phyloP scores from a whole-genome alignment of 2,329 filamentous ascomycete species.

The Aspergillus calidoustus region DNA sequence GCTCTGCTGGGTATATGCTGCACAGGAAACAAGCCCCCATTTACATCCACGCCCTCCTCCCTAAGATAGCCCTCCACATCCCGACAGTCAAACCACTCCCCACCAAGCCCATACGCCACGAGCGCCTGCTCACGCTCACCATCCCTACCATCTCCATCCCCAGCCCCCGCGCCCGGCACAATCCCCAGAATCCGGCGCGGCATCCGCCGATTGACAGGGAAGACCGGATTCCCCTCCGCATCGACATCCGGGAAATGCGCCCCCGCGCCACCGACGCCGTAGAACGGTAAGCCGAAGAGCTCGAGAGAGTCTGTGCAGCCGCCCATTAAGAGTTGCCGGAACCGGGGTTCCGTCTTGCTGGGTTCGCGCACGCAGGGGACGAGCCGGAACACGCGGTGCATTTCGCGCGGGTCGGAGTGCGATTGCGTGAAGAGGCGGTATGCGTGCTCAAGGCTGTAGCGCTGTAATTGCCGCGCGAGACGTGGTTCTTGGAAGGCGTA shows the following conservation, averaged over 20 bases:
- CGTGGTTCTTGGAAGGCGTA: slow-evolving; percentile 68
- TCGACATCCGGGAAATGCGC: slow-evolving; percentile 61
- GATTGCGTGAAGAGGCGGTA: slow-evolving; percentile 58
- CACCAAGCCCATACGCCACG: slow-evolving; percentile 23
- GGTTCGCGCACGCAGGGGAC: slow-evolving; percentile 61
- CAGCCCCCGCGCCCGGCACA: background rate
- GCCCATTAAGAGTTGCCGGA: slow-evolving; percentile 45
- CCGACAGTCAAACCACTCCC: slow-evolving; percentile 28
- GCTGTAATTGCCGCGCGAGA: slow-evolving; percentile 73
- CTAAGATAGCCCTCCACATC: slow-evolving; percentile 28
- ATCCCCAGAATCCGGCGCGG: slow-evolving; percentile 24
- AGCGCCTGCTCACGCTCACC: background rate
- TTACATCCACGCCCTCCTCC: slow-evolving; percentile 10
- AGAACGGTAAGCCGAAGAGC: slow-evolving; percentile 64
- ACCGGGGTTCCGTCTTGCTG: slow-evolving; percentile 44
- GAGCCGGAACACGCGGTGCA: slow-evolving; percentile 69
- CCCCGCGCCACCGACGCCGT: slow-evolving; percentile 70
- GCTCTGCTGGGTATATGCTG: background rate
- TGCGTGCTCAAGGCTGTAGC: slow-evolving; percentile 66
- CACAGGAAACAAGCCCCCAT: slow-evolving; percentile 13
- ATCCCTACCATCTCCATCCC: background rate
- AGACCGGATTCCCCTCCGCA: slow-evolving; percentile 38
- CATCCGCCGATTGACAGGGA: slow-evolving; percentile 30
- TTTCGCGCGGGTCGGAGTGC: slow-evolving; percentile 52
- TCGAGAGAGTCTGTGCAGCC: slow-evolving; percentile 56